A percentile compares a stretch with the other conserved stretches of the same genome.
Conservation (phyloP, 768 basidiomycete species). For the Tephrocybe sp. region DNA sequence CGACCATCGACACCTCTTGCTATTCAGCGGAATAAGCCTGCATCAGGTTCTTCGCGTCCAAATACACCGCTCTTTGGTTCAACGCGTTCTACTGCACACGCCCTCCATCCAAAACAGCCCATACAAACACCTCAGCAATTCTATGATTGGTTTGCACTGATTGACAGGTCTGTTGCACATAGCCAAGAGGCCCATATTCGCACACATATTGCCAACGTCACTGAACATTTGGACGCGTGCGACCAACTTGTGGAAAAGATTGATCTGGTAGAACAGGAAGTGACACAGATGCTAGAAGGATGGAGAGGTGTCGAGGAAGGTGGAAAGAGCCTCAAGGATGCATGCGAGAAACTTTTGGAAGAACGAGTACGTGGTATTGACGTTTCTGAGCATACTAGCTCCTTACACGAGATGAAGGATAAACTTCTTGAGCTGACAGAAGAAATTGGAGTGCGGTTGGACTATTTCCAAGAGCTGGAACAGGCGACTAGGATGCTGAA, state of each 20-base stretch:
- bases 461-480: slow-evolving; percentile 95
- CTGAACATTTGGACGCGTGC: slow-evolving; percentile 75
- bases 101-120: slow-evolving; percentile 71
- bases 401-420: slow-evolving; percentile 46
- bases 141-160: slow-evolving; percentile 91
- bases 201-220: slow-evolving; percentile 74
- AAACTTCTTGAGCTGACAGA: slow-evolving; percentile 74
- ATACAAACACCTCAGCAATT: slow-evolving; percentile 94
- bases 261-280: slow-evolving; percentile 67
- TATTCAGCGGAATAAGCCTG: slow-evolving; percentile 27
- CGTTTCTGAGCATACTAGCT: background rate
- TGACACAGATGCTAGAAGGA: slow-evolving; percentile 78
- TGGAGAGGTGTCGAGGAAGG: slow-evolving; percentile 91
- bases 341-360: slow-evolving; percentile 85
- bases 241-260: slow-evolving; percentile 71
- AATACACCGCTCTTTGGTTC: slow-evolving; percentile 32
- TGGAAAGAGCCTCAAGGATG: slow-evolving; percentile 87
- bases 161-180: slow-evolving; percentile 88
- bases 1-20: slow-evolving; percentile 37
- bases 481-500: slow-evolving; percentile 92
- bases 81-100: slow-evolving; percentile 32
- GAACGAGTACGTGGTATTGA: slow-evolving; percentile 65
- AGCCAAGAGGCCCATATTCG: slow-evolving; percentile 93
- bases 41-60: slow-evolving; percentile 35
- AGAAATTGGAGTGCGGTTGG: slow-evolving; percentile 76